Conservation (phyloP, 140 eudicot genomes). For the Anethum foeniculum region DNA sequence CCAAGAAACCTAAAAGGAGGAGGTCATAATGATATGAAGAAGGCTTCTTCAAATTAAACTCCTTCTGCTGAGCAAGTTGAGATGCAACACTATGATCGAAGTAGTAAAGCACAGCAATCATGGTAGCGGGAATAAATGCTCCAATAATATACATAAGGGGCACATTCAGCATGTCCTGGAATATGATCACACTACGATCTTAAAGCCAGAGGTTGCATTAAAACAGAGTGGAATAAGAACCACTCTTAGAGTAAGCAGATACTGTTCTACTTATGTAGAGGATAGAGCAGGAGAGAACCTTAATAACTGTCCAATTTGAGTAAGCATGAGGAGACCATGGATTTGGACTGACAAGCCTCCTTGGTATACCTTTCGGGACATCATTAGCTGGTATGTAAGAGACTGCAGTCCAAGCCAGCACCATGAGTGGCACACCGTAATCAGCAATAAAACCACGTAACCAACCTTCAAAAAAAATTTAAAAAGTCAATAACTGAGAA, state of each 20-base stretch:
- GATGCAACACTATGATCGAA: slow-evolving; percentile 98
- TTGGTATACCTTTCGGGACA: slow-evolving; percentile 87
- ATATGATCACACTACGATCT: slow-evolving; percentile 6
- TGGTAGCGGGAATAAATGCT: slow-evolving; percentile 96
- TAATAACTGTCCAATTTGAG: slow-evolving; percentile 91
- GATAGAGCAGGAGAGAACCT: slow-evolving; percentile 36
- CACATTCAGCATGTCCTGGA: slow-evolving; percentile 85
- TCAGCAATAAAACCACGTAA: slow-evolving; percentile 87
- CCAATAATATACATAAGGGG: slow-evolving; percentile 86
- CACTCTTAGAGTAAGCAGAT: not conserved
- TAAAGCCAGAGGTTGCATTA: slow-evolving; percentile 4
- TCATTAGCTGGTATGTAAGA: slow-evolving; percentile 77
- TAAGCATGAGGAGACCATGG: slow-evolving; percentile 97
- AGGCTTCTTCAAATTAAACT: slow-evolving; percentile 87
- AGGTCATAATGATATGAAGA: slow-evolving; percentile 96
- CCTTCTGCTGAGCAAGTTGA: slow-evolving; percentile 93
- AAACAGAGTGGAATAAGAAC: not conserved
- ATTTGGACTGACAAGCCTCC: slow-evolving; percentile 87
- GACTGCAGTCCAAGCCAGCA: slow-evolving; percentile 83
- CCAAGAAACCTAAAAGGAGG: slow-evolving; percentile 88
- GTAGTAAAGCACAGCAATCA: slow-evolving; percentile 96
- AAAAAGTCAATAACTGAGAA: slow-evolving; percentile 15
- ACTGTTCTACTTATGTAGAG: not conserved
- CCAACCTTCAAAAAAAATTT: slow-evolving; percentile 54
- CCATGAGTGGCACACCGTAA: slow-evolving; percentile 96